Conservation (phyloP, 2,329 filamentous ascomycete species). For the Malbranchea cinnamomea region DNA sequence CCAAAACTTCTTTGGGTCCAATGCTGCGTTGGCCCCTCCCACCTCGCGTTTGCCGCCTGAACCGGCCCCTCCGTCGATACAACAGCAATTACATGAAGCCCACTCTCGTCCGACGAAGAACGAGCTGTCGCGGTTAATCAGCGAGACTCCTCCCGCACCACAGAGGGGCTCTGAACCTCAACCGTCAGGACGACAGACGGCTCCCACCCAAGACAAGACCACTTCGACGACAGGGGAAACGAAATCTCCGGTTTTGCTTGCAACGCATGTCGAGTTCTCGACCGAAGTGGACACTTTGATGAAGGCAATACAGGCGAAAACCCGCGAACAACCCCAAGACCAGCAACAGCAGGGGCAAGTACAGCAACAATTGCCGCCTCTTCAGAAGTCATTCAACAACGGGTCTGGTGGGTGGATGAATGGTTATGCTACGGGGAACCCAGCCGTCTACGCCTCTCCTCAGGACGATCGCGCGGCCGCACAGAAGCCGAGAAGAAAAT, state of each 20-base stretch:
- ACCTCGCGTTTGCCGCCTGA: no score
- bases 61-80: no score
- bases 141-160: slow-evolving; percentile 6
- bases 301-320: slow-evolving; percentile 67
- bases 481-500: slow-evolving; percentile 42
- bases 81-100: no score
- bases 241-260: slow-evolving; percentile 17
- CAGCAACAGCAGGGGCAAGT: slow-evolving; percentile 15
- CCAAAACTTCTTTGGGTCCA: slow-evolving; percentile 20
- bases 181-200: no score
- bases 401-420: slow-evolving; percentile 7
- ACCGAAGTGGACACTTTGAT: slow-evolving; percentile 79
- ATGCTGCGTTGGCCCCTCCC: no score
- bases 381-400: slow-evolving; percentile 19
- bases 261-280: slow-evolving; percentile 47
- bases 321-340: slow-evolving; percentile 15
- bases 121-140: no score
- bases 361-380: slow-evolving; percentile 20
- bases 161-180: slow-evolving; percentile 8
- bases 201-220: no score
- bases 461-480: slow-evolving; percentile 23
- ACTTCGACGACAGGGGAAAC: no score
- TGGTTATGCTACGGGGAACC: slow-evolving; percentile 6
- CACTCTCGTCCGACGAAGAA: no score
- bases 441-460: slow-evolving; percentile 5